Percentiles rank a stretch among this genome's conserved stretches.
phyloP scores from a whole-genome alignment of 306 rosid species.

The Fragaria nilgerrensis region DNA sequence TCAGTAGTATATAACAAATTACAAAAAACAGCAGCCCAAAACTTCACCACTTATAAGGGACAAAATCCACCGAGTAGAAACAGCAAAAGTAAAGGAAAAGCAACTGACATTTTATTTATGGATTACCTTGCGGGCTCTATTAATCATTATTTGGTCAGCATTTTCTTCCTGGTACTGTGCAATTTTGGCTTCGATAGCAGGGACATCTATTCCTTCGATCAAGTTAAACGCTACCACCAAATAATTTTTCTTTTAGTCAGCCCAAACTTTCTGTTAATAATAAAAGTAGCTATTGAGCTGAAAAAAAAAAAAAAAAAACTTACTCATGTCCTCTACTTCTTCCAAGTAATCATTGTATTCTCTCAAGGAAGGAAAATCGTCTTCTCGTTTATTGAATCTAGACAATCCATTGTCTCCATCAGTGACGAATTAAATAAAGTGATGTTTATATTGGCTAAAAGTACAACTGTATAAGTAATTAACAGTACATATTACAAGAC shows the following conservation, averaged over 20 bases:
- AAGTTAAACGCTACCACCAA: slow-evolving; percentile 58
- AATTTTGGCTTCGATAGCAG: slow-evolving; percentile 68
- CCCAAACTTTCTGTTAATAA: slow-evolving; percentile 5
- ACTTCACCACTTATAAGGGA: not conserved
- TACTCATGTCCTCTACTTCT: slow-evolving; percentile 95
- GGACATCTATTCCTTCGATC: slow-evolving; percentile 72
- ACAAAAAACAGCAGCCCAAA: not conserved
- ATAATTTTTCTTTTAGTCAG: slow-evolving; percentile 7
- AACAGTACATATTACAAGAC: not conserved
- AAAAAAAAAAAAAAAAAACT: slow-evolving; percentile 20
- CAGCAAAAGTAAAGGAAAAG: not conserved
- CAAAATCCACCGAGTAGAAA: slow-evolving; percentile 4
- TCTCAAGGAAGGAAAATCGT: slow-evolving; percentile 70
- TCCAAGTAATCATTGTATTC: slow-evolving; percentile 93
- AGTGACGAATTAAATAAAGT: not conserved
- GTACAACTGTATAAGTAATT: not conserved
- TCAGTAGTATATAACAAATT: not conserved
- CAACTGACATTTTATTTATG: not conserved
- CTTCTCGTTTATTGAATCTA: slow-evolving; percentile 89
- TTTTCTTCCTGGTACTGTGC: slow-evolving; percentile 80
- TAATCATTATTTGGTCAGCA: slow-evolving; percentile 82
- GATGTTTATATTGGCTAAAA: not conserved
- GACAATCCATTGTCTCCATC: not conserved
- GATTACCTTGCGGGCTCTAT: slow-evolving; percentile 83
- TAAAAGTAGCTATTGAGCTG: not conserved